Conservation (phyloP, 345 rosid species). For the Salix udensis region DNA sequence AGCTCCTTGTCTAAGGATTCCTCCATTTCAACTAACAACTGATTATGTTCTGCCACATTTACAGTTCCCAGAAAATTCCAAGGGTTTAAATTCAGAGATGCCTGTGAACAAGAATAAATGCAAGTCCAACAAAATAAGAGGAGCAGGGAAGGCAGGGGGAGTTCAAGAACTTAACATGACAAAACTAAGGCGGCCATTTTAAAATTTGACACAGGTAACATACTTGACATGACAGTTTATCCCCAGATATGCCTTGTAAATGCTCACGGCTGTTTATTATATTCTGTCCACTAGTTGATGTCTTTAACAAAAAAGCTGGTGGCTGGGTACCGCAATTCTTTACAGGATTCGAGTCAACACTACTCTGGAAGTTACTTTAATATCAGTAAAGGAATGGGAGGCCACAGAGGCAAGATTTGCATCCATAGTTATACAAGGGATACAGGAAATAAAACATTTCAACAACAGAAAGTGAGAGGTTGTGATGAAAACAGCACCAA, state of each 20-base stretch:
- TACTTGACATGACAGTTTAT: slow-evolving; percentile 43
- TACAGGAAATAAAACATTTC: background rate
- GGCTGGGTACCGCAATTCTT: slow-evolving; percentile 21
- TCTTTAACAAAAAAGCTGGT: slow-evolving; percentile 26
- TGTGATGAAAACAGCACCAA: background rate
- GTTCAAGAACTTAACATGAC: background rate
- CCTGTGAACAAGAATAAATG: slow-evolving; percentile 37
- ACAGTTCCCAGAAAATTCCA: slow-evolving; percentile 36
- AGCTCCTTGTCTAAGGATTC: slow-evolving; percentile 81
- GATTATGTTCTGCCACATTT: slow-evolving; percentile 37
- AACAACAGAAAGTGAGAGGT: slow-evolving; percentile 1
- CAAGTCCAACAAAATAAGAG: background rate
- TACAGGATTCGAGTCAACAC: slow-evolving; percentile 12
- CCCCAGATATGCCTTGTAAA: slow-evolving; percentile 32
- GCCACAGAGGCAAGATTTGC: background rate
- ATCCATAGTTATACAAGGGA: background rate
- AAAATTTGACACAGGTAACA: slow-evolving; percentile 17
- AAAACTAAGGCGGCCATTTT: slow-evolving; percentile 12
- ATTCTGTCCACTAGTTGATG: slow-evolving; percentile 33
- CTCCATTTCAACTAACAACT: slow-evolving; percentile 60
- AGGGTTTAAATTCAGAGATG: slow-evolving; percentile 29
- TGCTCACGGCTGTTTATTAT: slow-evolving; percentile 19
- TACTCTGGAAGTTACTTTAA: slow-evolving; percentile 23
- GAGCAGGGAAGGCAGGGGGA: background rate
- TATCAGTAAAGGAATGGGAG: background rate